These are phyloP conservation scores for Cylindrodendrum hubeiense DNA, from an alignment of 2,329 filamentous ascomycete species.

Conservation along the genomic window DNA sequence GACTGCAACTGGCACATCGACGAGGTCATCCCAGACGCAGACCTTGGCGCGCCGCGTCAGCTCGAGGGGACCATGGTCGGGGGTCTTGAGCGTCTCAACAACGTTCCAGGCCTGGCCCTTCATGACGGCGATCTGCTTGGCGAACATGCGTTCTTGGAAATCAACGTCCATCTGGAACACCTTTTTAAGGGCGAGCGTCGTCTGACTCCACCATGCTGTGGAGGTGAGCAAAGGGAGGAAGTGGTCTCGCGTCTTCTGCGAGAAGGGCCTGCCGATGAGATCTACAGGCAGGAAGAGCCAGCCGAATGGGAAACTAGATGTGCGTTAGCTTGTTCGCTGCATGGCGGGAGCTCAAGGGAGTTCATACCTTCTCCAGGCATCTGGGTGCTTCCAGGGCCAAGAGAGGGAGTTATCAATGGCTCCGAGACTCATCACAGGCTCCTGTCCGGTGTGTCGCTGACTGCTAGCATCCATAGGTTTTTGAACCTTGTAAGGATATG, in stretches of 20 bases:
- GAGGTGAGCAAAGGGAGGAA: conserved; percentile 97
- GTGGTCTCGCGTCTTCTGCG: conserved; percentile 91
- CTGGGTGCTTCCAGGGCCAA: conserved; percentile 99
- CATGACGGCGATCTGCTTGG: conserved; percentile 98
- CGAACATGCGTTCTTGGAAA: conserved; percentile 99
- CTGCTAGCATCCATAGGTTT: conserved; percentile 86
- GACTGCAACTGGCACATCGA: conserved; percentile 94
- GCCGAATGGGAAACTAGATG: conserved; percentile 92
- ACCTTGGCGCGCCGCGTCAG: conserved; percentile 91
- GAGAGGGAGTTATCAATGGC: conserved; percentile 98
- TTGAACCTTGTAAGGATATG: conserved; percentile 80
- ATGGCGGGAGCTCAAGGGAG: neutral
- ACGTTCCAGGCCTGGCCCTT: conserved; percentile 99
- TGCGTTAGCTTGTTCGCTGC: conserved; percentile 38
- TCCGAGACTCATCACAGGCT: conserved; percentile 79
- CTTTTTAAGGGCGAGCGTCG: conserved; percentile 84
- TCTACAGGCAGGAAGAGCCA: conserved; percentile 98
- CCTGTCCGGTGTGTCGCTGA: conserved; percentile 57
- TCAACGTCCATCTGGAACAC: conserved; percentile 94
- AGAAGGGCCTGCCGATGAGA: conserved; percentile 95
- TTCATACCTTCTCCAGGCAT: conserved; percentile 77
- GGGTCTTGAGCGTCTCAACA: conserved; percentile 93
- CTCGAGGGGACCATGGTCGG: conserved; percentile 93
- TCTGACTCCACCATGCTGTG: conserved; percentile 97
- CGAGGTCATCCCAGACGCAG: conserved; percentile 97